These are phyloP conservation scores for Spatholobus suberectus DNA, from an alignment of 306 rosid species.

Conservation along the genomic window DNA sequence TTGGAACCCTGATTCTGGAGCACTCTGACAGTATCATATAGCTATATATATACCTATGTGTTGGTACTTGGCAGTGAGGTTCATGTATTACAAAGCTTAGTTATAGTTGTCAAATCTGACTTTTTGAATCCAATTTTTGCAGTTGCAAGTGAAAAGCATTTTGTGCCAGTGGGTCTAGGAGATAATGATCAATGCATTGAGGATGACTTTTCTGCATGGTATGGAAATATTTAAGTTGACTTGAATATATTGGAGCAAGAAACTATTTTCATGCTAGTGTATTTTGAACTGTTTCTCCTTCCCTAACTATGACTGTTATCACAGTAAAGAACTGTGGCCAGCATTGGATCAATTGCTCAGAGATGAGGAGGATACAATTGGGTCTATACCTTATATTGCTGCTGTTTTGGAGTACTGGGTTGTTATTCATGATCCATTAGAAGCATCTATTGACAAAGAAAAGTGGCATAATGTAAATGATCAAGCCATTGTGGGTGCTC, in stretches of 20 bases:
- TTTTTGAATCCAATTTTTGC: not conserved
- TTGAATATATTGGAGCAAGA: slow-evolving; percentile 13
- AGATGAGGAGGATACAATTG: slow-evolving; percentile 78
- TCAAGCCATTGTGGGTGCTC: slow-evolving; percentile 83
- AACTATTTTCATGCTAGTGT: slow-evolving; percentile 20
- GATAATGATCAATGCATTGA: slow-evolving; percentile 98
- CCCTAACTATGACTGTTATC: slow-evolving; percentile 37
- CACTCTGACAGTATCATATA: too few species aligned
- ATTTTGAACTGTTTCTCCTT: not conserved
- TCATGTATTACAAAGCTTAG: slow-evolving; percentile 6
- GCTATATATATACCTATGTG: too few species aligned
- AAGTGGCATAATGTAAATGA: slow-evolving; percentile 82
- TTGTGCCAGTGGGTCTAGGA: slow-evolving; percentile 86
- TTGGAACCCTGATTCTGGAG: too few species aligned
- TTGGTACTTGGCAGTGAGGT: slow-evolving; percentile 18
- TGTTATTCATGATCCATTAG: slow-evolving; percentile 61
- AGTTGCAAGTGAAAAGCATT: slow-evolving; percentile 81
- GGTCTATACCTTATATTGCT: slow-evolving; percentile 91
- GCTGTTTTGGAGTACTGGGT: slow-evolving; percentile 84
- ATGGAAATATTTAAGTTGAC: slow-evolving; percentile 43
- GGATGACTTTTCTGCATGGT: slow-evolving; percentile 99
- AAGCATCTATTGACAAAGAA: slow-evolving; percentile 59
- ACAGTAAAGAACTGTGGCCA: slow-evolving; percentile 88
- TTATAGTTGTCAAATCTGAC: not conserved
- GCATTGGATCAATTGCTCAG: slow-evolving; percentile 86